Evolutionary conservation across 2,329 filamentous ascomycete species (phyloP), one percentile per base, ranked within the genome.

Genomic region (Parasarocladium wereldwijsianum): DNA sequence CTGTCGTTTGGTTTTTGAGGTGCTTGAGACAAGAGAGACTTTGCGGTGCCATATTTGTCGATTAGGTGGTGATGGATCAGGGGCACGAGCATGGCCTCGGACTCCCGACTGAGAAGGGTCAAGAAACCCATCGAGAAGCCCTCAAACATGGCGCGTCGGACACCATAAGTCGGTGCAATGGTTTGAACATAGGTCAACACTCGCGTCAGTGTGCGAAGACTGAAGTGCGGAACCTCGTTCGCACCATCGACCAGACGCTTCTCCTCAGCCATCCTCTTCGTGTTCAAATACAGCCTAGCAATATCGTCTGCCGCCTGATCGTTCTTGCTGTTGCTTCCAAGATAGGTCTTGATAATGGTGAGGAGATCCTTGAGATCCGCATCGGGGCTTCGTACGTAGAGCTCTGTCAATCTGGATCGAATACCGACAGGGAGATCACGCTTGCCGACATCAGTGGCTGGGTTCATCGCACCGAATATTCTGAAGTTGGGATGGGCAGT

Each of bases 381-480:
- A 47, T 99, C 90, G 0, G 90, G 87, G 40, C 84, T 90, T 32
- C 83, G 74, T 15, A 98, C 85, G 47, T 93, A 98, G 14, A 98
- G 64, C 51, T 99, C 90, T 0, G 90, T 96, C 47, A 99, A 99
- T 28, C 86, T 72, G 7, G 86, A 93, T 32, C 87, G 69, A 24
- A 96, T 72, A 2, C 87, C 86, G 32, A 82, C 74, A 1, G 87
- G 85, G 11, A 99, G 60, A 51, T 98, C 90, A 33, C 87, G 77
- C 56, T 98, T 99, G 36, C 92, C 90, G 33, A 94, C 76, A 57
- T 99, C 90, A 3, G 90, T 98, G 5, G 90, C 90, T 17, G 90
- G 90, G 46, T 99, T 99, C 90, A 99, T 99, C 17, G 92, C 90
- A 30, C 83, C 92, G 47, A 99, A 98, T 10, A 99, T 81, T 22